A percentile compares a stretch with the other conserved stretches of the same genome.
Conservation (phyloP, 169 alveolate genomes). For the Cryptosporidium sp. region DNA sequence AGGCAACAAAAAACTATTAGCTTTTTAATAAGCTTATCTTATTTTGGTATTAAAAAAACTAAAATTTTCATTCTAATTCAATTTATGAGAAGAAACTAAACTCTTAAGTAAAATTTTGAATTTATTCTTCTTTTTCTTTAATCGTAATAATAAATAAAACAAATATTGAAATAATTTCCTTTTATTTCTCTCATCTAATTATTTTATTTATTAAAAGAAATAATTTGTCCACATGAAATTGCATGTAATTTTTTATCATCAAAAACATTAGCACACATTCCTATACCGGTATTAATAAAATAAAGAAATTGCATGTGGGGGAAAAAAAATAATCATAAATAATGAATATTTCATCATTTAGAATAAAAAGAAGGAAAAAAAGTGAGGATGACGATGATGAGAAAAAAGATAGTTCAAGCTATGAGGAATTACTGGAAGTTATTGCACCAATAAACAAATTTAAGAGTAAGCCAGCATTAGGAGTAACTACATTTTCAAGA, state of each 20-base stretch:
- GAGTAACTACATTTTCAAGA: constrained; percentile 63
- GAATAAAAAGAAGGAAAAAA: constrained; percentile 3
- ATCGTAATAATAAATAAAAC: too few species aligned
- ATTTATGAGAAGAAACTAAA: too few species aligned
- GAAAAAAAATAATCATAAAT: background rate
- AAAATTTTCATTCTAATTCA: too few species aligned
- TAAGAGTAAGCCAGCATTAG: constrained; percentile 45
- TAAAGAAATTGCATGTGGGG: background rate
- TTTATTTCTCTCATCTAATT: background rate
- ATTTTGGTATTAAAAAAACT: background rate
- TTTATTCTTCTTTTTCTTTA: background rate
- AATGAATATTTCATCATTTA: constrained; percentile 27
- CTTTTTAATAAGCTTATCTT: too few species aligned
- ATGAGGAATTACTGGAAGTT: background rate
- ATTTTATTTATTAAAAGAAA: background rate
- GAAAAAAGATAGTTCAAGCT: background rate
- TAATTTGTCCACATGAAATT: background rate
- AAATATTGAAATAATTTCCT: background rate
- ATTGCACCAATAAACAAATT: constrained; percentile 48
- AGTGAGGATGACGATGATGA: background rate
- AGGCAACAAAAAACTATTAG: background rate
- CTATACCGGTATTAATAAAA: background rate
- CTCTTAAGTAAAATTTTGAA: background rate
- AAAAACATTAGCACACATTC: background rate
- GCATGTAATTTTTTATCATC: background rate